phyloP scores from a whole-genome alignment of 2,329 filamentous ascomycete genomes.

The Apiospora aurea region DNA sequence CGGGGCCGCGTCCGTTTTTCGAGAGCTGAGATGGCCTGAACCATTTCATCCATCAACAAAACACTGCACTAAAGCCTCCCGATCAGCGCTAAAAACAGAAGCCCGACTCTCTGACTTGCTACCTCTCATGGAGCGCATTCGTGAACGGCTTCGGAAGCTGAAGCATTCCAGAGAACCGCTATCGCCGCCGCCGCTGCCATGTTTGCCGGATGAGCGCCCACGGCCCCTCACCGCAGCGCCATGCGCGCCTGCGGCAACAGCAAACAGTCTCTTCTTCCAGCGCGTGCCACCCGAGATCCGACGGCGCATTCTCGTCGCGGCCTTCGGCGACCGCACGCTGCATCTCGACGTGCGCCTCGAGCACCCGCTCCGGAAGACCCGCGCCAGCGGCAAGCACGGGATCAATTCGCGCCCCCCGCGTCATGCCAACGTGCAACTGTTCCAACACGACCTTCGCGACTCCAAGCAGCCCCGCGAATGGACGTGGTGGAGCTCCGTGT shows the following conservation, averaged over 20 bases:
- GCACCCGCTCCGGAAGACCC: background rate
- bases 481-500: slow-evolving; percentile 28
- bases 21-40: too few species aligned
- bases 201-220: slow-evolving; percentile 7
- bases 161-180: background rate
- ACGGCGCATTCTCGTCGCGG: slow-evolving; percentile 25
- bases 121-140: slow-evolving; percentile 3
- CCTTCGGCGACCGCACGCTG: slow-evolving; percentile 25
- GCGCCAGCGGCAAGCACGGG: background rate
- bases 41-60: too few species aligned
- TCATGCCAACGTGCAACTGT: slow-evolving; percentile 23
- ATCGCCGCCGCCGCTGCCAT: background rate
- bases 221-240: slow-evolving; percentile 11
- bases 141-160: background rate
- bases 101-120: too few species aligned
- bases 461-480: slow-evolving; percentile 17
- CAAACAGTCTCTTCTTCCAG: slow-evolving; percentile 25
- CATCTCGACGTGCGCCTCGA: slow-evolving; percentile 27
- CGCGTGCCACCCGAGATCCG: slow-evolving; percentile 24
- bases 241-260: background rate
- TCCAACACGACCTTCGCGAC: slow-evolving; percentile 25
- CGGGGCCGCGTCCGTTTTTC: too few species aligned
- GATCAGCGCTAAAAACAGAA: too few species aligned
- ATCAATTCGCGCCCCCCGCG: background rate
- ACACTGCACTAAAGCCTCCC: too few species aligned